Conservation (phyloP, 1,284 basidiomycete species). For the Volvariella surrecta region DNA sequence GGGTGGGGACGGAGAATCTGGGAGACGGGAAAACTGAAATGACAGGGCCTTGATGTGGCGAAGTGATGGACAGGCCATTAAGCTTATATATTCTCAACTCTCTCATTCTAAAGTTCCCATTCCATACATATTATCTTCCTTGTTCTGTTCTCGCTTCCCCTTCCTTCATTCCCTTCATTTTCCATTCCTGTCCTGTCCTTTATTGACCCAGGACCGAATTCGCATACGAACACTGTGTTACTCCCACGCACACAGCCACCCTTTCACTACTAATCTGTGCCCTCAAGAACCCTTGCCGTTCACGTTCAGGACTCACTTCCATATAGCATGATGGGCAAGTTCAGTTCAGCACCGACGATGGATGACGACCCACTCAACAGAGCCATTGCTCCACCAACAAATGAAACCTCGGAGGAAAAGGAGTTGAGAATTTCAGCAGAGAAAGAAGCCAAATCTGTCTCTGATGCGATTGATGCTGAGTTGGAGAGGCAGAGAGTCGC, state of each 20-base stretch:
- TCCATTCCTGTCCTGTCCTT: constrained; percentile 2
- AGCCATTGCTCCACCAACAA: constrained; percentile 42
- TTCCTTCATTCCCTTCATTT: constrained; percentile 1
- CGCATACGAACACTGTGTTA: neutral
- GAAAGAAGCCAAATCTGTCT: constrained; percentile 49
- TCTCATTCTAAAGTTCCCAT: too few relatives aligned
- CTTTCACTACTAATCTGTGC: neutral
- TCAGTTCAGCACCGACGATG: constrained; percentile 4
- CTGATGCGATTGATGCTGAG: constrained; percentile 65
- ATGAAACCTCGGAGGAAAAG: constrained; percentile 47
- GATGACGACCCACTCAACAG: constrained; percentile 46
- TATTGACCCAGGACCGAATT: neutral
- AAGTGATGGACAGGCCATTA: too few relatives aligned
- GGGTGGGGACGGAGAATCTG: too few relatives aligned
- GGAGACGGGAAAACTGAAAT: too few relatives aligned
- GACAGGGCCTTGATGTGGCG: too few relatives aligned
- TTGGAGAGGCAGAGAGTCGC: constrained; percentile 46
- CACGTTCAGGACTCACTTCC: constrained; percentile 1
- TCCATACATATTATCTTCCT: neutral
- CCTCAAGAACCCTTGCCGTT: neutral
- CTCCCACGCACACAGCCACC: neutral
- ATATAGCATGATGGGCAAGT: constrained; percentile 7
- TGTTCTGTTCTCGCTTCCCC: constrained; percentile 1
- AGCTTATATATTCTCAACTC: too few relatives aligned
- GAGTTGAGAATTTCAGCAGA: constrained; percentile 44